Evolutionary conservation across 345 rosid species (phyloP), one percentile per base, ranked within the genome.

Genomic region (Bruguiera gymnorhiza): DNA sequence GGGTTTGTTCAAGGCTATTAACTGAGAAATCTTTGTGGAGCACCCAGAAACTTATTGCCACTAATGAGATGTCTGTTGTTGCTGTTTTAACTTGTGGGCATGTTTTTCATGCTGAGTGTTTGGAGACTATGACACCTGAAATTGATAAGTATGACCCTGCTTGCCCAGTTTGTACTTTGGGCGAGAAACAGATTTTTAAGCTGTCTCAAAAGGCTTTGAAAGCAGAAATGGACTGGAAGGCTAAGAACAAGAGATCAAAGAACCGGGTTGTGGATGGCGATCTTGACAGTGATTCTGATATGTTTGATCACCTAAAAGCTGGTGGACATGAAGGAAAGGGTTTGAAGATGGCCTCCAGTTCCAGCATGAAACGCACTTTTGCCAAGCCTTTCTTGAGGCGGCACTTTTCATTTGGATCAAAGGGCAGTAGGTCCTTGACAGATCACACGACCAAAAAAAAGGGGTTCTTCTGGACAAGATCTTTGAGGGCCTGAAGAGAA

Each of bases 51-150:
- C 88, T 92, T 15, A 67, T 85, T 36, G 76, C 82, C 65, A 83
- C 74, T 64, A 88, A 83, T 56, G 96, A 90, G 76, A 86, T 83
- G 55, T 76, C 89, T 56, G 89, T 89, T 24, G 96, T 90, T 39
- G 81, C 98, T 20, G 84, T 96, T 71, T 80, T 96, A 73, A 82
- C 79, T 18, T 96, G 99, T 65, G 98, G 98, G n/a, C 99, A 96
- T 83, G 89, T 85, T 71, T 96, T 87, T 78, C 99, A 96, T 66
- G 96, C 96, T 48, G 99, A 96, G 48, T 96, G 99, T 83, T 85
- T 96, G 86, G 99, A 96, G 76, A 82, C 79, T 51, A 76, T 92
- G 89, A 96, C 99, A 0, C 82, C 79, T 37, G 98, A 92, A 73
- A 72, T 86, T 48, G 77, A 81, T 74, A 92, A 92, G 77, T 96